Evolutionary conservation across 208 protist genomes (phyloP).

Genomic region (Trypanosomatidae sp.): DNA sequence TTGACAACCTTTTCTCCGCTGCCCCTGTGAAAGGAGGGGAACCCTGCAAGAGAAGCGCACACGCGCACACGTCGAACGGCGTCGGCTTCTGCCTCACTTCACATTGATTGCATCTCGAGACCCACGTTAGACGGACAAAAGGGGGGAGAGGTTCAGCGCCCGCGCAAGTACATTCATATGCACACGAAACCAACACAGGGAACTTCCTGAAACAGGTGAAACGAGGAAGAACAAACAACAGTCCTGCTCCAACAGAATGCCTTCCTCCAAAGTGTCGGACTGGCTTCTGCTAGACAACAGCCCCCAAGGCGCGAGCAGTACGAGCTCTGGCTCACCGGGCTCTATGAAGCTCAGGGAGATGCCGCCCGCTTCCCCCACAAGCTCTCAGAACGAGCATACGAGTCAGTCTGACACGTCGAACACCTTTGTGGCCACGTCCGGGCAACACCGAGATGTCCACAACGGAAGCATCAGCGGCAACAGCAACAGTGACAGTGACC

Average conservation of each 20-base stretch:
- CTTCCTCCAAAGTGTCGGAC: background rate
- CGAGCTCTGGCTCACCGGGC: no score
- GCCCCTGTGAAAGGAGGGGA: background rate
- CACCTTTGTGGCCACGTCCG: background rate
- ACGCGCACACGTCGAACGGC: background rate
- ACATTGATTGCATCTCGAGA: background rate
- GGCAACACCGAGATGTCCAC: background rate
- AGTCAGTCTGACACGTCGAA: background rate
- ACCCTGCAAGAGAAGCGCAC: background rate
- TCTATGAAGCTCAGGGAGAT: background rate
- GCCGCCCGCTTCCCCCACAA: background rate
- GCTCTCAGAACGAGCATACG: background rate
- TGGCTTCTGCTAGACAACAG: background rate
- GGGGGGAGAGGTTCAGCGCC: background rate
- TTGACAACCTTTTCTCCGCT: background rate
- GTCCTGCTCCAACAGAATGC: background rate
- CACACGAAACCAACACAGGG: background rate
- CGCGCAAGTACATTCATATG: background rate
- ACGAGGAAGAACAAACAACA: background rate
- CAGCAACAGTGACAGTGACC: constrained; percentile 20
- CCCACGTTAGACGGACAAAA: background rate
- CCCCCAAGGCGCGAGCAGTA: background rate
- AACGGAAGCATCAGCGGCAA: constrained; percentile 2
- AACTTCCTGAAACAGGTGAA: background rate
- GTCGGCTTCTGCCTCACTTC: background rate